Base-by-base conservation (phyloP, 192 early-diverging fungal genomes). In the Spinellus fusiger region DNA sequence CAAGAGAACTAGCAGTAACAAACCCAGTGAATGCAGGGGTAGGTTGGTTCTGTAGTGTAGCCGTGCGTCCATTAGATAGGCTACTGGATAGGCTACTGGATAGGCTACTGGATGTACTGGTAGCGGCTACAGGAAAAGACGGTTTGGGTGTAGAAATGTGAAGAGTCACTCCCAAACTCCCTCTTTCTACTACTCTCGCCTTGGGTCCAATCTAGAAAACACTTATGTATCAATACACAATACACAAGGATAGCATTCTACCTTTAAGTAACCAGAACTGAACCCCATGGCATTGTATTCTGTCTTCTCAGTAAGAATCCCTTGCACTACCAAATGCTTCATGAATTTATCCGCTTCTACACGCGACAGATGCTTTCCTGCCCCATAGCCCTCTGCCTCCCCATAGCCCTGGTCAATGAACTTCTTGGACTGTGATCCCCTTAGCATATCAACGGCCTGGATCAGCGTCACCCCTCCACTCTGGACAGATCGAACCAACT, bases 381-480 rank as follows among this genome's bases (percentile, higher is more conserved):
- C 37, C 5, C 87, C 85, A 60, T 81, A 84, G 3, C 78, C 73
- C 10, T 71, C 62, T 10, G 88, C 49, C 5, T 57, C 47, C 33
- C 86, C 56, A 59, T 87, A 78, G 10, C 77, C 75, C 29, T 63
- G 59, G 12, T 82, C 68, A 26, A 77, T 20, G 16, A 92, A 76
- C 40, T 68, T 78, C 28, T 76, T 79, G 51, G 37, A 26, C 34
- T 84, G 87, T 1, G 82, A 73, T 5, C 94, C 94, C 31, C 85
- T 79, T 66, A 88, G 92, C 27, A 94, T 70, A 47, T 93, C 92
- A 9, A 88, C 73, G 46, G 82, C 68, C 49, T 89, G 82, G 28
- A 82, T 59, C 26, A 93, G 55, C 12, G 92, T 93, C 37, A 90
- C 81, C 29, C 81, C 79, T 23, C 63, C 22, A 6, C 54, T 46